These are phyloP conservation scores for Suhomyces terraborum DNA, from an alignment of 1,139 yeast species.

Conservation along the genomic window DNA sequence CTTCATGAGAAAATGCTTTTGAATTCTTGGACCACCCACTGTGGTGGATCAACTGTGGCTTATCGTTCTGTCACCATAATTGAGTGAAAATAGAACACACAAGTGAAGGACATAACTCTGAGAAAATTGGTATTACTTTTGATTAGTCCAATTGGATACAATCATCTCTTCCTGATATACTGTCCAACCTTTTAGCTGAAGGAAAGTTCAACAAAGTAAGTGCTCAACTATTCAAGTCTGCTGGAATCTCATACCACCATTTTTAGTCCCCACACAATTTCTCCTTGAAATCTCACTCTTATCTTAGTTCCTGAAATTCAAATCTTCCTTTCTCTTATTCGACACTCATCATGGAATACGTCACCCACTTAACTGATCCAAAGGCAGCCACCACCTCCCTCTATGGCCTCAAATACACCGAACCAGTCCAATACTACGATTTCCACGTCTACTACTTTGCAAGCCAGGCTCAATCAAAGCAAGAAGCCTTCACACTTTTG, in stretches of 20 bases:
- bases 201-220: too few species aligned
- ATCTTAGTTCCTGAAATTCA: not conserved
- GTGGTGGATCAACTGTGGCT: too few species aligned
- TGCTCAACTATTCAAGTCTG: too few species aligned
- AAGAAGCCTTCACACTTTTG: constrained; percentile 28
- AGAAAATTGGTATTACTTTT: not conserved
- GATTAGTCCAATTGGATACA: too few species aligned
- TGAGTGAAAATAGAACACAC: too few species aligned
- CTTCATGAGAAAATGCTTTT: too few species aligned
- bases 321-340: not conserved
- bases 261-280: not conserved
- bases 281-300: not conserved
- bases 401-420: constrained; percentile 24
- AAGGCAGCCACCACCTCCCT: constrained; percentile 26
- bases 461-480: constrained; percentile 21
- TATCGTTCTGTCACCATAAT: not conserved
- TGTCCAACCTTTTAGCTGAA: too few species aligned
- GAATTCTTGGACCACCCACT: too few species aligned
- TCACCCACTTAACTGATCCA: constrained; percentile 28
- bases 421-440: constrained; percentile 37
- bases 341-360: constrained; percentile 29
- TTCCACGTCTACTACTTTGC: constrained; percentile 38
- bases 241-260: too few species aligned
- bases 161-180: too few species aligned
- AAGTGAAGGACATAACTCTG: too few species aligned